Base-by-base conservation (phyloP, 257 asterid species). In the Cynanchum wilfordii region DNA sequence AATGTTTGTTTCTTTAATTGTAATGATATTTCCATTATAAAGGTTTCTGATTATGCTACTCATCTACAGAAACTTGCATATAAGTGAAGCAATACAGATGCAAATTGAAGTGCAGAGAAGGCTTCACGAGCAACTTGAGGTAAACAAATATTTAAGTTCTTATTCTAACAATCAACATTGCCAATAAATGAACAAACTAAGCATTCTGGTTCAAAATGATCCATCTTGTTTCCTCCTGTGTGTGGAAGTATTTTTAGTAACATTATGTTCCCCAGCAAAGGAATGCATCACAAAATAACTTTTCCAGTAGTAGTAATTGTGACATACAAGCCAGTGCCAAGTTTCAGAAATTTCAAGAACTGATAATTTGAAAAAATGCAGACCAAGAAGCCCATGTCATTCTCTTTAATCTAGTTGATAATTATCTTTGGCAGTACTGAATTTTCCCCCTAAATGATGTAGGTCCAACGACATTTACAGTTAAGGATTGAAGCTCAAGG, bases 81-180 rank as follows among this genome's bases (percentile, higher is more conserved):
- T 88, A 44, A 88, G 87, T 7, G 95, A 89, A 74, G 92, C 95
- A 78, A 80, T 91, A 85, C 96, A 89, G 60, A 84, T 88, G 93
- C 97, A 91, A 84, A 89, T 91, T 51, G 91, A 91, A 75, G 96
- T 88, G 70, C 97, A 91, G 66, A 84, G 86, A 82, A 87, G 87
- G 79, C 87, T 91, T 20, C 90, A 89, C 15, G 96, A 89, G 75
- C 97, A 91, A 86, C 90, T 91, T 58, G 97, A 91, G 97, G 97
- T 91, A 85, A 56, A 74, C 81, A 47, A 27, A 24, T 0, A 15
- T 38, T 10, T 67, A 22, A 42, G 7, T 67, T 42, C 40, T 44
- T 67, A 47, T 44, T 44, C 17, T 33, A 16, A 8, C 25, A 30
- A 20, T 63, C 25, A 63, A 64, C 12, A 59, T 59, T 59, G 40